Conservation (phyloP, 805 yeast genomes). For the Pichia rugopelliculosa region DNA sequence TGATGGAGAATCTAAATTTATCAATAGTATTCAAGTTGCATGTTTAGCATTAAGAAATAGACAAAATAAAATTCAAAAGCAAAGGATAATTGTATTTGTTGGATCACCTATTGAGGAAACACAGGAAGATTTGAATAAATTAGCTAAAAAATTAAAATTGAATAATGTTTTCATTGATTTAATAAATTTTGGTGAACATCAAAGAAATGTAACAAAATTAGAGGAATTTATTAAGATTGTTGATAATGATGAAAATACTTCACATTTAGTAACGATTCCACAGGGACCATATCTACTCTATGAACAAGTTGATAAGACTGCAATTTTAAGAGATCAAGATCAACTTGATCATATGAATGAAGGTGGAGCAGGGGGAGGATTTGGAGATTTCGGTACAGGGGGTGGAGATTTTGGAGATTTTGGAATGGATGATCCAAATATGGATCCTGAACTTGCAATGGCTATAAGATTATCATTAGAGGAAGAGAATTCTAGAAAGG, state of each 20-base stretch:
- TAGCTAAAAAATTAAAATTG: slow-evolving; percentile 90
- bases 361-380: slow-evolving; percentile 32
- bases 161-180: slow-evolving; percentile 86
- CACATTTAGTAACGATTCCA: slow-evolving; percentile 78
- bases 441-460: slow-evolving; percentile 95
- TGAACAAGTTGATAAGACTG: slow-evolving; percentile 71
- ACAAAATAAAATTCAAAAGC: slow-evolving; percentile 87
- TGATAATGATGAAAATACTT: slow-evolving; percentile 38
- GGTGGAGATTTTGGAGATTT: slow-evolving; percentile 39
- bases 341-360: slow-evolving; percentile 27
- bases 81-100: slow-evolving; percentile 82
- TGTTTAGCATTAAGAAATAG: slow-evolving; percentile 91
- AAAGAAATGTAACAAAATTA: slow-evolving; percentile 64
- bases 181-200: slow-evolving; percentile 87
- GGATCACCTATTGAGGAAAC: slow-evolving; percentile 75
- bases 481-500: slow-evolving; percentile 90
- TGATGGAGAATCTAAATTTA: slow-evolving; percentile 57
- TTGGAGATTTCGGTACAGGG: slow-evolving; percentile 26
- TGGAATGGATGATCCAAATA: slow-evolving; percentile 75
- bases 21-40: slow-evolving; percentile 89
- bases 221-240: slow-evolving; percentile 71
- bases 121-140: slow-evolving; percentile 64
- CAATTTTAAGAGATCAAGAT: slow-evolving; percentile 64
- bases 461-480: slow-evolving; percentile 92
- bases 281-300: slow-evolving; percentile 82